Evolutionary conservation across 768 basidiomycete species (phyloP).

Genomic region (Rhodotorula diobovata): DNA sequence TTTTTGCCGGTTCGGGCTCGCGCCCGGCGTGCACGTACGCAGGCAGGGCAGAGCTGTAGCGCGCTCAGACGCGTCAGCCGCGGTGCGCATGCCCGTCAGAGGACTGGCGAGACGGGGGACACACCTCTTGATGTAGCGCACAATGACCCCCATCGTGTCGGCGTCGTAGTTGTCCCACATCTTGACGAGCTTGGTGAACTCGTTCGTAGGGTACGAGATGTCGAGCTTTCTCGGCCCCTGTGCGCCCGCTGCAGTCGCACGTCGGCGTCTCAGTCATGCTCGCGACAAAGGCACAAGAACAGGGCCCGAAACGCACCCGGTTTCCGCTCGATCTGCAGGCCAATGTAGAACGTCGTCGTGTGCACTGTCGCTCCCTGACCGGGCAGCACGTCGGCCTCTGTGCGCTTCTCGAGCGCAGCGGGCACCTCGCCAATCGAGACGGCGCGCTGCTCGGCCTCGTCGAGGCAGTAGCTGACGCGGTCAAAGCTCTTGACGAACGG

Average conservation of each 20-base stretch:
- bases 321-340: conserved; percentile 83
- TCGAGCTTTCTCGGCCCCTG: conserved; percentile 78
- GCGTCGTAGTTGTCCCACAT: conserved; percentile 94
- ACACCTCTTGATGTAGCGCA: conserved; percentile 87
- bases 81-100: neutral
- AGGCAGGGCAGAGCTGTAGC: conserved; percentile 63
- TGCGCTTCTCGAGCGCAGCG: conserved; percentile 65
- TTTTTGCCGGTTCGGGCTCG: conserved; percentile 64
- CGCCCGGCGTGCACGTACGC: conserved; percentile 77
- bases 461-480: conserved; percentile 73
- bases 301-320: conserved; percentile 56
- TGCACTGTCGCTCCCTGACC: conserved; percentile 56
- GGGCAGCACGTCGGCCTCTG: conserved; percentile 68
- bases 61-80: neutral
- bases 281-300: neutral
- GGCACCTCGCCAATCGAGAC: conserved; percentile 85
- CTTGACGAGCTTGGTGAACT: conserved; percentile 90
- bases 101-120: conserved; percentile 28
- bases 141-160: conserved; percentile 84
- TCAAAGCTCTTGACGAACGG: conserved; percentile 94
- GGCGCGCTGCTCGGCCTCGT: conserved; percentile 77
- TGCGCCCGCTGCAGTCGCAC: conserved; percentile 58
- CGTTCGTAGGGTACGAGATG: conserved; percentile 92
- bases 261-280: too few species aligned
- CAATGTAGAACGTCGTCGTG: conserved; percentile 98